Evolutionary conservation across 1,139 yeast species (phyloP), one percentile per base, ranked within the genome.

Genomic region (Hanseniaspora sp.): DNA sequence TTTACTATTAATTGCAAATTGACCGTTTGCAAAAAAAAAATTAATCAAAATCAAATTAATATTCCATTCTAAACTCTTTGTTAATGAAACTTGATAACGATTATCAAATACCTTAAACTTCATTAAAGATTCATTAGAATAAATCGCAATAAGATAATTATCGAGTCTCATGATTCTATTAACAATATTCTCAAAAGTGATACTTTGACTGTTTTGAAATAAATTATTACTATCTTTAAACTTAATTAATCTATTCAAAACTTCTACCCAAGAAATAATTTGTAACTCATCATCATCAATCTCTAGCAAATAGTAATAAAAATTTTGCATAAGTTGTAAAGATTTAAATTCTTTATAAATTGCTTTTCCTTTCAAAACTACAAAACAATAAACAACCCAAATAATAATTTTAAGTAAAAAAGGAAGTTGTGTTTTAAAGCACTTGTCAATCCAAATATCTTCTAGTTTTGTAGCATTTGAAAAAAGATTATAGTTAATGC

Each of bases 151-250:
- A 73, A 87, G 76, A 65, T 90, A 92, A 65, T 92, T 92, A 60
- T 94, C 98, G 60, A 83, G 84, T 56, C 99, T 74, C 98, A 92
- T 90, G 56, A 92, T 86, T 58, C 98, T 74, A 66, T 92, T 94
- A 13, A 97, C 97, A 56, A 92, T 86, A 63, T 84, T 95, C 66
- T 88, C 96, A 3, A 97, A 95, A 64, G 86, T 92, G 55, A 92
- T 74, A 58, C 90, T 73, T 49, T 82, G 79, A 62, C 83, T 84
- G 0, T 90, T 80, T 57, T 79, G 82, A 55, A 81, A 73, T 65
- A 82, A 86, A 57, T 79, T 75, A 67, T 92, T 92, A 61, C 83
- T 86, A 61, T 87, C 92, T 60, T 86, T 79, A 53, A 92, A 69
- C 11, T 75, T 69, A 78, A 86, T 80, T 23, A 94, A 70, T 48